Base-by-base conservation (phyloP, 768 basidiomycete genomes). In the Pluteus cervinus region DNA sequence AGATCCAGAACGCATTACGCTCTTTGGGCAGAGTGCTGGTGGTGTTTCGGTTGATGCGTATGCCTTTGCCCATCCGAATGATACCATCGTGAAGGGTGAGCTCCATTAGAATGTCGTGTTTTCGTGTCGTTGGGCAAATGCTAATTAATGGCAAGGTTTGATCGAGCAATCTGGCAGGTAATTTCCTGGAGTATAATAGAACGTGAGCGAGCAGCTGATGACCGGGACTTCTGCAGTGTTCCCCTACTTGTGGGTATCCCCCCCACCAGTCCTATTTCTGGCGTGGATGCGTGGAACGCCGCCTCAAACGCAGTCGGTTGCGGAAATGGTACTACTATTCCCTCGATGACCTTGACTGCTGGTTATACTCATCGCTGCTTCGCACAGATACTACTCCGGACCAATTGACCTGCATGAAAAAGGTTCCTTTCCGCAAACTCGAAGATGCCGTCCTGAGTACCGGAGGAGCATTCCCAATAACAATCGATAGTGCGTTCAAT, bases 21-120 rank as follows among this genome's bases (percentile, higher is more conserved):
- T 67, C 12, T 63, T 61, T 30, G 65, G 65, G 6, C 56, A 65
- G 37, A 64, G 62, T 41, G 63, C 65, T 17, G 65, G 63, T 3
- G 58, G 53, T 32, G 50, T 47, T 7, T 54, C 60, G 3, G 53
- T 51, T 29, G 63, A 63, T 42, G 54, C 53, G 0, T 66, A 62
- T 41, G 52, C 60, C 0, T 62, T 61, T 36, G 48, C 60, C 3
- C 55, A 63, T 42, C 57, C 58, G 7, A 45, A 57, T 11, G 58
- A 61, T 45, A 60, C 55, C 8, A 58, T 54, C 31, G 51, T 53
- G 2, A 49, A 55, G 48, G 53, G 51, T 53, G 20, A 28, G 17
- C n/a, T n/a, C n/a, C 24, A 24, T 47, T 44, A 23, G 26, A 36
- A 16, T 40, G 7, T n/a, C 21, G 37, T 12, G 30, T 37, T 25